phyloP scores from a whole-genome alignment of 106 monocot species.

The Apostasia ramifera region DNA sequence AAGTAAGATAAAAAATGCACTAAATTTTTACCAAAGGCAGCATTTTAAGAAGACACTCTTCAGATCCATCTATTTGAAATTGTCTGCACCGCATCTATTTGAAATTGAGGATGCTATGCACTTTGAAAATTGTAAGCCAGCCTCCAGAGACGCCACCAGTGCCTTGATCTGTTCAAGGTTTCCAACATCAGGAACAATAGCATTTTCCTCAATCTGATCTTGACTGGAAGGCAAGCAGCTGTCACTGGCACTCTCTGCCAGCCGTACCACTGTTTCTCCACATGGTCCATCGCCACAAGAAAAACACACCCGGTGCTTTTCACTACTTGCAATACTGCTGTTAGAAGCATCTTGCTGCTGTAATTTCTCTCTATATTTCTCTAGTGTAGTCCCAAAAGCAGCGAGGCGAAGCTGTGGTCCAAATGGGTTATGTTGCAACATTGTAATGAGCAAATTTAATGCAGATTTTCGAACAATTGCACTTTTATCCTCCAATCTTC shows the following conservation, averaged over 20 bases:
- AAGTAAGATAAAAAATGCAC: no score
- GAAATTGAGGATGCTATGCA: constrained; percentile 68
- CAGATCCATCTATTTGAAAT: constrained; percentile 97
- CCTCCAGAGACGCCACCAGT: constrained; percentile 89
- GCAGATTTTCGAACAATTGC: constrained; percentile 95
- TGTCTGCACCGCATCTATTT: constrained; percentile 91
- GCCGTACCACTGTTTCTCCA: constrained; percentile 9
- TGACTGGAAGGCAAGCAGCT: constrained; percentile 45
- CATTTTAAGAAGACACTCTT: constrained; percentile 82
- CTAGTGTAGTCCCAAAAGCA: constrained; percentile 76
- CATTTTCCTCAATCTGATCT: constrained; percentile 26
- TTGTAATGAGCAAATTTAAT: constrained; percentile 70
- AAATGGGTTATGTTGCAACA: constrained; percentile 97
- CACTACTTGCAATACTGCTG: constrained; percentile 3
- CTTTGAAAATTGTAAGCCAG: constrained; percentile 74
- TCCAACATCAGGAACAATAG: constrained; percentile 53
- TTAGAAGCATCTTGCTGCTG: constrained; percentile 13
- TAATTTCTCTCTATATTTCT: constrained; percentile 75
- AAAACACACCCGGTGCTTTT: constrained; percentile 7
- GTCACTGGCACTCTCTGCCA: constrained; percentile 52
- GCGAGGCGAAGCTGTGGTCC: constrained; percentile 75
- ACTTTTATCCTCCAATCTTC: constrained; percentile 93
- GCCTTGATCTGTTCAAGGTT: constrained; percentile 84
- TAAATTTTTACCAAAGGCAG: constrained; percentile 76
- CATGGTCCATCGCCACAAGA: constrained; percentile 6